Percentiles rank a stretch among this genome's conserved stretches.
Conservation (phyloP, 1,284 basidiomycete genomes). For the Leccinum angustisporum region DNA sequence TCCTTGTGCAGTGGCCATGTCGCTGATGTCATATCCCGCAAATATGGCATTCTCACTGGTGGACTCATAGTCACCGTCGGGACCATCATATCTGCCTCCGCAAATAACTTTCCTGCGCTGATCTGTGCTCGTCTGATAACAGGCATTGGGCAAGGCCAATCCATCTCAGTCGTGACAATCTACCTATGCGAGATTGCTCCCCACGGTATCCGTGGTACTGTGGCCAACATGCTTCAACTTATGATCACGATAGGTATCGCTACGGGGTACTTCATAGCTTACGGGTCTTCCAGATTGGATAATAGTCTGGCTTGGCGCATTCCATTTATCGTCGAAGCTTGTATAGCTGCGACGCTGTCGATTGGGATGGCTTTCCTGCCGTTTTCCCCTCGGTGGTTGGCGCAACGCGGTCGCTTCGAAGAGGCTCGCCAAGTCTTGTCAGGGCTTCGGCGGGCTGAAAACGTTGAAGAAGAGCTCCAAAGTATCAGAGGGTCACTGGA, state of each 20-base stretch:
- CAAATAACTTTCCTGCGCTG: slow-evolving; percentile 36
- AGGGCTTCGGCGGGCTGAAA: slow-evolving; percentile 12
- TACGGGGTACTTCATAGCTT: slow-evolving; percentile 52
- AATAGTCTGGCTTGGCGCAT: slow-evolving; percentile 48
- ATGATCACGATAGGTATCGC: slow-evolving; percentile 47
- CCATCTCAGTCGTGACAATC: slow-evolving; percentile 47
- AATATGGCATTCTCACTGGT: slow-evolving; percentile 44
- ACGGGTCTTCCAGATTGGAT: slow-evolving; percentile 40
- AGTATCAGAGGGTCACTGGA: slow-evolving; percentile 26
- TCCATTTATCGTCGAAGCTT: slow-evolving; percentile 46
- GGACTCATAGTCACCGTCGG: slow-evolving; percentile 43
- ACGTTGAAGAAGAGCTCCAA: slow-evolving; percentile 25
- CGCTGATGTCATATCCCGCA: slow-evolving; percentile 49
- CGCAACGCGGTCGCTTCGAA: slow-evolving; percentile 41
- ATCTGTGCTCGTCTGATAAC: slow-evolving; percentile 49
- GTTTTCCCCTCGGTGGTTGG: slow-evolving; percentile 54
- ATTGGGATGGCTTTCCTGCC: slow-evolving; percentile 49
- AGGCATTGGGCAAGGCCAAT: slow-evolving; percentile 49
- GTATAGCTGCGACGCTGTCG: slow-evolving; percentile 41
- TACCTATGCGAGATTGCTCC: slow-evolving; percentile 48
- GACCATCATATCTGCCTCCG: slow-evolving; percentile 36
- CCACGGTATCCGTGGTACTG: slow-evolving; percentile 41
- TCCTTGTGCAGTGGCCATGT: slow-evolving; percentile 47
- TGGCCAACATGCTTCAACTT: slow-evolving; percentile 45
- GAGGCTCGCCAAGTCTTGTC: slow-evolving; percentile 40